Base-by-base conservation (phyloP, 768 basidiomycete species). In the Psilocybe cyanescens region DNA sequence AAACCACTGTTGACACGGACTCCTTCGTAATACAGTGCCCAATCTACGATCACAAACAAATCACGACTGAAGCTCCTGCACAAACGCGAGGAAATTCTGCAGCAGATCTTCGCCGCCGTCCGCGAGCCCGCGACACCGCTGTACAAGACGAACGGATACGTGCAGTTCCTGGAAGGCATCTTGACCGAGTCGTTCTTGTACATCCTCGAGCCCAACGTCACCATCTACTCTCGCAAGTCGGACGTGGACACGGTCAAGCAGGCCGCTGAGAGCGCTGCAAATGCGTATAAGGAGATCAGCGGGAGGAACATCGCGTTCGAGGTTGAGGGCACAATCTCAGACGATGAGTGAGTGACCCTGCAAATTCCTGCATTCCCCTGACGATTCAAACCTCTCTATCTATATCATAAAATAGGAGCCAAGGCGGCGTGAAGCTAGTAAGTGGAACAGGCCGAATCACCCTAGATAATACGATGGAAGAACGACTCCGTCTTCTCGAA, bases 1-100 rank as follows among this genome's bases (percentile, higher is more conserved):
- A 14, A 45, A 28, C 19, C 24, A 39, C 24, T 8, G 45, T 17
- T 57, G 30, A 33, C 29, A 39, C 19, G 59, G 48, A 8, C 47
- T 24, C 49, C 33, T 4, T 50, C 39, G 6, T 1, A 7, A n/a
- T 31, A 1, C 52, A 99, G 97, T 67, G 89, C 95, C 7, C 93
- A 97, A 73, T 99, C 97, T 5, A 98, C 93, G 28, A 83, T 97
- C 63, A 97, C 95, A 66, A 99, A 99, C 83, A 95, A 94, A 71
- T 95, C 96, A 12, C 93, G 97, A 37, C 84, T 99, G 67, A 88
- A 84, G 71, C 84, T 99, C 31, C 86, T 99, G 8, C 92, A 96
- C 72, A 87, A 89, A 60, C 88, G 96, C 52, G 97, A 98, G 75
- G 94, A 97, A 72, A 88, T 95, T 55, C 79, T 98, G 5, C 93